These are phyloP conservation scores for Fraxinus sp. DNA, from an alignment of 305 asterid genomes.

Conservation along the genomic window DNA sequence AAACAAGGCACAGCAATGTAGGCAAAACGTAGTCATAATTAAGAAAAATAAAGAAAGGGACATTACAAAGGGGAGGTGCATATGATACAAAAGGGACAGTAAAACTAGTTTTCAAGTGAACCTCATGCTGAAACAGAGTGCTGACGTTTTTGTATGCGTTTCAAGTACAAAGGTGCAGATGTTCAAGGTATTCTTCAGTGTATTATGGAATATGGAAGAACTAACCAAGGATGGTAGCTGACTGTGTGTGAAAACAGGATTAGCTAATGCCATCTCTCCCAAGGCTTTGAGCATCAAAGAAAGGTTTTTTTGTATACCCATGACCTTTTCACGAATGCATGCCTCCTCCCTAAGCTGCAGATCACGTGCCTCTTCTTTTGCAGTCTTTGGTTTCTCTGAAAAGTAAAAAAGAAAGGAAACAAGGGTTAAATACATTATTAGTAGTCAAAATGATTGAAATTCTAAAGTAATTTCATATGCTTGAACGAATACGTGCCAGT, in stretches of 20 bases:
- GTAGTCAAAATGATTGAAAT: background rate
- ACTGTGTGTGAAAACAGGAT: conserved; percentile 91
- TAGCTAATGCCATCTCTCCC: conserved; percentile 93
- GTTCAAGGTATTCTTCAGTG: background rate
- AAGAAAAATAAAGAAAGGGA: background rate
- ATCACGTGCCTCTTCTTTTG: conserved; percentile 98
- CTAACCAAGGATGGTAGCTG: conserved; percentile 94
- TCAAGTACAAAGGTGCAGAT: background rate
- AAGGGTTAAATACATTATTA: background rate
- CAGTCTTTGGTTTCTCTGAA: conserved; percentile 79
- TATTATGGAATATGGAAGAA: conserved; percentile 17
- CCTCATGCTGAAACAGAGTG: background rate
- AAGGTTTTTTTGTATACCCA: conserved; percentile 59
- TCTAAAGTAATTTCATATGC: conserved; percentile 4
- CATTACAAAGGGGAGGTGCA: background rate
- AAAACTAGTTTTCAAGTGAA: background rate
- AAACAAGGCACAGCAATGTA: background rate
- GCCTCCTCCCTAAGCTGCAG: conserved; percentile 91
- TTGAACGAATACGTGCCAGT: conserved; percentile 47
- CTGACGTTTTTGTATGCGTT: background rate
- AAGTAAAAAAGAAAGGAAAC: conserved; percentile 19
- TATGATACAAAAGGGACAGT: background rate
- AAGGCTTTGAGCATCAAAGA: conserved; percentile 82
- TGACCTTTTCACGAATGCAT: conserved; percentile 64
- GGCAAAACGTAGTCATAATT: background rate